Evolutionary conservation across 768 basidiomycete species (phyloP).

Genomic region (Lanmaoa rubissima): DNA sequence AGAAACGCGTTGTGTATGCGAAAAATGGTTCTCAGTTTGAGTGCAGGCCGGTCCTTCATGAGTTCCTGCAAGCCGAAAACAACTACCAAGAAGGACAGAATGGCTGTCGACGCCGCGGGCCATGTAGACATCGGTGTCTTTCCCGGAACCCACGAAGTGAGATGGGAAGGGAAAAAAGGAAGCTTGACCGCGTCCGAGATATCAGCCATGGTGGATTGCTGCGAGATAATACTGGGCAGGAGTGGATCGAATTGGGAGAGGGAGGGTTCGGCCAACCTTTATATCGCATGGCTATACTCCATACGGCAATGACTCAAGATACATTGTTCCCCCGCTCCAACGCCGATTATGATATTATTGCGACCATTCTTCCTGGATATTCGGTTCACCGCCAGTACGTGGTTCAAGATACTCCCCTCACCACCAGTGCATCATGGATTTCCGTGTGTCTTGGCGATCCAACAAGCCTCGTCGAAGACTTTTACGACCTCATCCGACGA

Average conservation of each 20-base stretch:
- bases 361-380: no score
- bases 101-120: conserved; percentile 61
- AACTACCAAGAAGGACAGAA: conserved; percentile 76
- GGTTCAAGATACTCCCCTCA: no score
- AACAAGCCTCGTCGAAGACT: no score
- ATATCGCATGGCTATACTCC: no score
- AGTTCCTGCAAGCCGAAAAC: conserved; percentile 79
- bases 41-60: conserved; percentile 73
- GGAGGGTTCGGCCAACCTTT: no score
- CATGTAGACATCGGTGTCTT: conserved; percentile 77
- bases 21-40: conserved; percentile 73
- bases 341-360: no score
- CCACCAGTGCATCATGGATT: no score
- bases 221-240: background rate
- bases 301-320: no score
- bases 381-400: no score
- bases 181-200: background rate
- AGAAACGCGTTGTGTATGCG: conserved; percentile 86
- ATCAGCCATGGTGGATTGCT: conserved; percentile 7
- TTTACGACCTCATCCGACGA: no score
- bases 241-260: background rate
- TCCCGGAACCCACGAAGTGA: conserved; percentile 67
- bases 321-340: no score
- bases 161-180: conserved; percentile 47
- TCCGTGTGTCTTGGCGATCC: no score